A percentile compares a stretch with the other conserved stretches of the same genome.
Conservation (phyloP, 768 basidiomycete species). For the Lactarius vividus region DNA sequence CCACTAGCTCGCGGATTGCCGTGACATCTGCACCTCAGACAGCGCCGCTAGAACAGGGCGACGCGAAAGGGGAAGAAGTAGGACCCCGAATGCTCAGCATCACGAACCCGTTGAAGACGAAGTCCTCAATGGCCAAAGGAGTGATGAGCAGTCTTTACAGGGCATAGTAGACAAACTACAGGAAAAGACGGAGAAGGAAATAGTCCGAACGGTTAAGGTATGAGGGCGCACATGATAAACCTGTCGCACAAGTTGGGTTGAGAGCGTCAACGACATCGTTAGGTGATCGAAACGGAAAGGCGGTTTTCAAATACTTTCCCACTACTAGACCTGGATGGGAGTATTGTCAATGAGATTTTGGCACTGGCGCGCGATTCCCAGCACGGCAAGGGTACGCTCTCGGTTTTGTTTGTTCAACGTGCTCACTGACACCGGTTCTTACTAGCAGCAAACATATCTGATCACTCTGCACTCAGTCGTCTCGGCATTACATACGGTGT, state of each 20-base stretch:
- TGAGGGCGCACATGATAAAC: conserved; percentile 12
- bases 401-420: background rate
- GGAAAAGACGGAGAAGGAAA: conserved; percentile 86
- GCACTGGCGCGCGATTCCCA: conserved; percentile 39
- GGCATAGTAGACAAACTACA: conserved; percentile 76
- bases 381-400: conserved; percentile 30
- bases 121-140: conserved; percentile 31
- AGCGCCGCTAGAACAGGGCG: conserved; percentile 35
- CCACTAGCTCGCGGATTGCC: conserved; percentile 69
- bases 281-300: conserved; percentile 83
- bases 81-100: background rate
- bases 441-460: conserved; percentile 47
- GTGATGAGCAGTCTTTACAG: conserved; percentile 61
- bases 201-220: conserved; percentile 69
- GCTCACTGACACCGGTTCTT: background rate
- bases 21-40: conserved; percentile 86
- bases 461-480: conserved; percentile 67
- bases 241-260: background rate
- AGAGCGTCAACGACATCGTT: background rate
- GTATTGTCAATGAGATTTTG: conserved; percentile 58
- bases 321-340: conserved; percentile 57
- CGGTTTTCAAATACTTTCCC: conserved; percentile 65
- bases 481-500: conserved; percentile 82
- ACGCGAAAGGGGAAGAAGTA: conserved; percentile 14
- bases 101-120: conserved; percentile 18